These are phyloP conservation scores for Mortierella sp. DNA, from an alignment of 371 early-diverging fungal species.

Conservation along the genomic window DNA sequence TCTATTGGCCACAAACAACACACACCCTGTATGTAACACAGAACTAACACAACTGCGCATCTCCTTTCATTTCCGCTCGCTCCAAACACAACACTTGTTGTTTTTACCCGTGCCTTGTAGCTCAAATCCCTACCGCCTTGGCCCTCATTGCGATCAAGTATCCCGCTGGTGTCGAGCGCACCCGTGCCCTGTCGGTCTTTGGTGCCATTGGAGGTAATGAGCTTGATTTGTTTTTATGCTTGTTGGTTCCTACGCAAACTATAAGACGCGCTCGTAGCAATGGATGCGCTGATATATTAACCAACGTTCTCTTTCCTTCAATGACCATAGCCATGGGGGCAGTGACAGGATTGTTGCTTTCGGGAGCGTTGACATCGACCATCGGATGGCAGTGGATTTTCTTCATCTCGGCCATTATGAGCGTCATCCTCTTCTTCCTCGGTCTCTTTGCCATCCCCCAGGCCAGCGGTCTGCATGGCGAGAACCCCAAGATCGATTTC, in stretches of 20 bases:
- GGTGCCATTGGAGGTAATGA: slow-evolving; percentile 53
- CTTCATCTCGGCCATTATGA: slow-evolving; percentile 46
- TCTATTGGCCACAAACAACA: not conserved
- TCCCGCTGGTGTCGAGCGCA: slow-evolving; percentile 41
- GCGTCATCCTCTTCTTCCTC: slow-evolving; percentile 39
- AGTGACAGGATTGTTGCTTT: slow-evolving; percentile 51
- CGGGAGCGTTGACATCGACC: slow-evolving; percentile 54
- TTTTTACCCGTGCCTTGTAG: slow-evolving; percentile 7
- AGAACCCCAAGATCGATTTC: slow-evolving; percentile 45
- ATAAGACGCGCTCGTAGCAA: not conserved
- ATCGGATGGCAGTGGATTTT: slow-evolving; percentile 59
- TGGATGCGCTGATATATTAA: too few species aligned
- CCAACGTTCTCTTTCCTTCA: not conserved
- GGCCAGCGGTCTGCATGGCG: slow-evolving; percentile 42
- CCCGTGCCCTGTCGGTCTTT: slow-evolving; percentile 53
- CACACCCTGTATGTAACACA: not conserved
- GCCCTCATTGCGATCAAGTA: slow-evolving; percentile 56
- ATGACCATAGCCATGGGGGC: slow-evolving; percentile 46
- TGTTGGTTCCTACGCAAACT: not conserved
- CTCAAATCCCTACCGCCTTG: slow-evolving; percentile 55
- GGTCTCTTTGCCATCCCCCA: slow-evolving; percentile 51
- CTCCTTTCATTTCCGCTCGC: slow-evolving; percentile 2
- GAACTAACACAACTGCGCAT: not conserved
- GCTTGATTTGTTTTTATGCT: not conserved
- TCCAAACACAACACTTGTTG: not conserved